Evolutionary conservation across 2,329 filamentous ascomycete genomes (phyloP).

Genomic region (Paecilomyces dactylethromorphus): DNA sequence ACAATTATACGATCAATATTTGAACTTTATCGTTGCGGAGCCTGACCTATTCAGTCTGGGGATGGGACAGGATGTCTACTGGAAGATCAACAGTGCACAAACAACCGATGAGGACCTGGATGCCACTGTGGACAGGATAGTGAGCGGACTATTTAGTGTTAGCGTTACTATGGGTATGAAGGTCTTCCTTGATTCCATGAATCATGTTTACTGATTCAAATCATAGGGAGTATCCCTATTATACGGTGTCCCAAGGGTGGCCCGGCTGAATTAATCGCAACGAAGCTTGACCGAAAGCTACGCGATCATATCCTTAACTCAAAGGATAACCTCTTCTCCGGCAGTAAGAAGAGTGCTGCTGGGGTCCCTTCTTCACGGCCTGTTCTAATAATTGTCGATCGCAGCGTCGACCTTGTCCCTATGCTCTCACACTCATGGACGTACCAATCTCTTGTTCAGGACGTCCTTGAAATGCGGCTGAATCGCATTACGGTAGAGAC

Average conservation of each 20-base stretch:
- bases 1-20: constrained; percentile 91
- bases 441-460: constrained; percentile 77
- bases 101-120: constrained; percentile 89
- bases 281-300: constrained; percentile 89
- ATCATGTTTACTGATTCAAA: background rate
- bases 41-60: constrained; percentile 92
- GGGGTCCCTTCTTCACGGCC: constrained; percentile 69
- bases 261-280: constrained; percentile 88
- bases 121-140: constrained; percentile 78
- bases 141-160: constrained; percentile 94
- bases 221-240: constrained; percentile 76
- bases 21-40: constrained; percentile 95
- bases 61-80: constrained; percentile 89
- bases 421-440: constrained; percentile 99
- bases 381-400: constrained; percentile 86
- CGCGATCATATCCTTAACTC: constrained; percentile 95
- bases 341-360: constrained; percentile 52
- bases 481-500: constrained; percentile 93
- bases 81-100: constrained; percentile 88
- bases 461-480: constrained; percentile 71
- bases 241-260: constrained; percentile 91
- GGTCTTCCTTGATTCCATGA: constrained; percentile 3
- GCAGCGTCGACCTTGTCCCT: constrained; percentile 89
- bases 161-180: constrained; percentile 88
- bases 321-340: constrained; percentile 92